phyloP scores from a whole-genome alignment of 1,284 basidiomycete species.

The Papiliotrema fonsecae region DNA sequence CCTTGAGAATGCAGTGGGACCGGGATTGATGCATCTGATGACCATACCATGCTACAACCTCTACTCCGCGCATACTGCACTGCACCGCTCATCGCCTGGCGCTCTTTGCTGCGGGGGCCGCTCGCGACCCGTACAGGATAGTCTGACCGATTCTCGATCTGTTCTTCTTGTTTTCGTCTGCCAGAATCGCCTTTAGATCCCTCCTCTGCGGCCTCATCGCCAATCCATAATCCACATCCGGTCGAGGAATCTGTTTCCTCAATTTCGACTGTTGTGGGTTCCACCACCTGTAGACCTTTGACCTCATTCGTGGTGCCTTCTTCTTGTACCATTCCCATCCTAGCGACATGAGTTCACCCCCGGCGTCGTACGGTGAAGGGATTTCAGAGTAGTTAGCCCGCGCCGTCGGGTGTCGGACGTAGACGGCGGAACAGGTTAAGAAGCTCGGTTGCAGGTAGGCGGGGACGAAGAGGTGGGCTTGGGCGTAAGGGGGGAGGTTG shows the following conservation, averaged over 20 bases:
- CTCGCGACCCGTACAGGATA: too few species aligned
- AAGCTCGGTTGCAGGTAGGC: constrained; percentile 91
- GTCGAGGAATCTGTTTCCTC: constrained; percentile 6
- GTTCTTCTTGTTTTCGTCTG: not conserved
- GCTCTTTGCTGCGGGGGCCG: too few species aligned
- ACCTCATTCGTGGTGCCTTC: constrained; percentile 62
- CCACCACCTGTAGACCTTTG: constrained; percentile 60
- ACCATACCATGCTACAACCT: not conserved
- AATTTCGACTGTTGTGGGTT: constrained; percentile 56
- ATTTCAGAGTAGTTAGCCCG: constrained; percentile 88
- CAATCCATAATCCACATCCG: not conserved
- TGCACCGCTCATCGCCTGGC: too few species aligned
- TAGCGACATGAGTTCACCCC: constrained; percentile 75
- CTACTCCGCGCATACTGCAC: not conserved
- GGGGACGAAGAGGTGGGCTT: constrained; percentile 91
- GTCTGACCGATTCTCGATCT: too few species aligned
- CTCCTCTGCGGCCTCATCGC: not conserved
- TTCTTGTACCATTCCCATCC: constrained; percentile 85
- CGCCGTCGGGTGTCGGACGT: constrained; percentile 92
- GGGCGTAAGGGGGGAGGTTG: constrained; percentile 77
- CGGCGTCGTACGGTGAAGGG: constrained; percentile 87
- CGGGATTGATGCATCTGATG: not conserved
- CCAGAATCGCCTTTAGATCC: not conserved
- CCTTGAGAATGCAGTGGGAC: not conserved
- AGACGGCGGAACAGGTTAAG: constrained; percentile 85